Percentiles rank a stretch among this genome's conserved stretches.
Evolutionary conservation across 169 alveolate genomes (phyloP).

Genomic region (Plasmodium inui): DNA sequence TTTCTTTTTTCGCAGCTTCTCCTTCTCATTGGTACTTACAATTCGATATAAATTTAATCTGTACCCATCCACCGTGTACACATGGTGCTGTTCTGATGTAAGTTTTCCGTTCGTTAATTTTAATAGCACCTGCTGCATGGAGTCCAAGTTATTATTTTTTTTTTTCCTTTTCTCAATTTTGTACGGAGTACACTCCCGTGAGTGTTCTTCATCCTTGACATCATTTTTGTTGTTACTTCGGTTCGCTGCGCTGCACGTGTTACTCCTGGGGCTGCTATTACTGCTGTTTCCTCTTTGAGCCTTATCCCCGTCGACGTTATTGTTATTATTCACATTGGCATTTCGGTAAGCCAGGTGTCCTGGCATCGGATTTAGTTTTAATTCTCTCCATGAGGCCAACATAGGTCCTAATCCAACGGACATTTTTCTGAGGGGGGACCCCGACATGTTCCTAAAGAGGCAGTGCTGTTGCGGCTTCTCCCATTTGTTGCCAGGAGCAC

Average conservation of each 20-base stretch:
- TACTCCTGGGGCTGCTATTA: neutral
- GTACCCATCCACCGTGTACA: conserved; percentile 53
- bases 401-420: neutral
- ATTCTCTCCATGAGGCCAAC: neutral
- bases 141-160: conserved; percentile 10
- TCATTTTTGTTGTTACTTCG: neutral
- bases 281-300: neutral
- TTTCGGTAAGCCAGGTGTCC: neutral
- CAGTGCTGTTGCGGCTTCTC: neutral
- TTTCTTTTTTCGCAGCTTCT: neutral
- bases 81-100: conserved; percentile 59
- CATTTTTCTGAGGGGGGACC: neutral
- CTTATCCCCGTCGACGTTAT: neutral
- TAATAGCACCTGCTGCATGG: conserved; percentile 13
- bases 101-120: conserved; percentile 19
- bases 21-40: neutral
- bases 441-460: neutral
- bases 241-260: neutral
- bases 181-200: neutral
- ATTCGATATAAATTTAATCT: conserved; percentile 47
- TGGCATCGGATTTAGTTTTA: neutral
- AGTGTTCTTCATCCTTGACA: neutral
- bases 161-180: neutral
- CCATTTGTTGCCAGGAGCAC: neutral
- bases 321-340: neutral